Base-by-base conservation (phyloP, 78 protist species). In the Paratrimastix pyriformis region DNA sequence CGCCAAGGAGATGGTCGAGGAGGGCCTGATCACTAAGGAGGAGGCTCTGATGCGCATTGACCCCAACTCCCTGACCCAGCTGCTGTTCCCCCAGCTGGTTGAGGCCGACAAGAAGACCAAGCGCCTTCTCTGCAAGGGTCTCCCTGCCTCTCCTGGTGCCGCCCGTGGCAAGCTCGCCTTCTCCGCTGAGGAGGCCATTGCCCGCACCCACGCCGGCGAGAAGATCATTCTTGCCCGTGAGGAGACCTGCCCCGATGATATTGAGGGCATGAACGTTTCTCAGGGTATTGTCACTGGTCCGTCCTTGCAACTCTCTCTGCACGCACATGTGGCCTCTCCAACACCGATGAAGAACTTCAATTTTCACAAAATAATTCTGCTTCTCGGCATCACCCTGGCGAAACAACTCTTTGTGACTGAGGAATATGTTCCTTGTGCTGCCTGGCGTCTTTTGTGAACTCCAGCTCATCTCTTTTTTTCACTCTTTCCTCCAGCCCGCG, bases 211-310 rank as follows among this genome's bases (percentile, higher is more conserved):
- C 11, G 48, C 29, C 13, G 82, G 82, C 38, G 76, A 77, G 80
- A 35, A 6, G 46, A 62, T 43, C 26, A 76, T 89, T 35, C 74
- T 89, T 35, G 87, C 84, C 30, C 85, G 93, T 74, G 77, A 45
- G 1, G 89, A 86, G 80, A 89, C 93, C 35, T 71, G 80, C 65
- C 90, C 93, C 33, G 93, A 89, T 58, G 93, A 89, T 78, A 75
- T 85, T 35, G 72, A 66, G 50, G 93, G 93, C 43, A 84, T 89
- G 89, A 29, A 8, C 66, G 81, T 50, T 2, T 57, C 87, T 35
- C 21, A 70, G 44, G 92, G 87, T 35, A 76, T 85, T 37, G 75
- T 89, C 38, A 89, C 93, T 11, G 84, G 37, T 70, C 74, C n/a
- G n/a, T n/a, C n/a, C n/a, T n/a, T n/a, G n/a, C n/a, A n/a, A n/a